These are phyloP conservation scores for Saraca asoca DNA, from an alignment of 331 rosid genomes.

Conservation along the genomic window DNA sequence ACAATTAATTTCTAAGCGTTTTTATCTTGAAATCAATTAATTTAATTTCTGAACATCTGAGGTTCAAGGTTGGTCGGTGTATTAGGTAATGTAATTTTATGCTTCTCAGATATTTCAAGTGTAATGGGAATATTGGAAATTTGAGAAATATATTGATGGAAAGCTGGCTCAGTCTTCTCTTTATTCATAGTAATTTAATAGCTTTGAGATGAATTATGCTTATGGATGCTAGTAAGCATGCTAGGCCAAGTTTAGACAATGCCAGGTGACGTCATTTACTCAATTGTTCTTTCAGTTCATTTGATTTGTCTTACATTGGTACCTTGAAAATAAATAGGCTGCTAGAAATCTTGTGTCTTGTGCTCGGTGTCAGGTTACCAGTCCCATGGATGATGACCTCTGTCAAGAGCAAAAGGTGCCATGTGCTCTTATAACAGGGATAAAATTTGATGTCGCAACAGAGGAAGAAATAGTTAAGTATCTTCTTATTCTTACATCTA, in stretches of 20 bases:
- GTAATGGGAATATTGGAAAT: background rate
- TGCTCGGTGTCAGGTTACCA: slow-evolving; percentile 40
- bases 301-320: slow-evolving; percentile 22
- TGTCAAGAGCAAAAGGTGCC: slow-evolving; percentile 51
- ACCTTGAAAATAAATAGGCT: slow-evolving; percentile 45
- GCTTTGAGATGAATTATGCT: background rate
- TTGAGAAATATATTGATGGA: background rate
- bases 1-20: slow-evolving; percentile 7
- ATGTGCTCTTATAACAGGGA: slow-evolving; percentile 49
- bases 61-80: background rate
- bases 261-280: slow-evolving; percentile 4
- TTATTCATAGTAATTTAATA: background rate
- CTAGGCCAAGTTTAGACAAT: slow-evolving; percentile 18
- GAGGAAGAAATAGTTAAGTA: slow-evolving; percentile 66
- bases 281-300: slow-evolving; percentile 20
- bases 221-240: slow-evolving; percentile 18
- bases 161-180: background rate
- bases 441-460: slow-evolving; percentile 56
- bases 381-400: slow-evolving; percentile 67
- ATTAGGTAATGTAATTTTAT: background rate
- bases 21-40: background rate
- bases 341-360: slow-evolving; percentile 40
- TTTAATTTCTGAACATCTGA: background rate
- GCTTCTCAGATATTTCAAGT: background rate
- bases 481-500: slow-evolving; percentile 29